A percentile compares a stretch with the other conserved stretches of the same genome.
Conservation (phyloP, 306 rosid genomes). For the Prinsepia uniflora region DNA sequence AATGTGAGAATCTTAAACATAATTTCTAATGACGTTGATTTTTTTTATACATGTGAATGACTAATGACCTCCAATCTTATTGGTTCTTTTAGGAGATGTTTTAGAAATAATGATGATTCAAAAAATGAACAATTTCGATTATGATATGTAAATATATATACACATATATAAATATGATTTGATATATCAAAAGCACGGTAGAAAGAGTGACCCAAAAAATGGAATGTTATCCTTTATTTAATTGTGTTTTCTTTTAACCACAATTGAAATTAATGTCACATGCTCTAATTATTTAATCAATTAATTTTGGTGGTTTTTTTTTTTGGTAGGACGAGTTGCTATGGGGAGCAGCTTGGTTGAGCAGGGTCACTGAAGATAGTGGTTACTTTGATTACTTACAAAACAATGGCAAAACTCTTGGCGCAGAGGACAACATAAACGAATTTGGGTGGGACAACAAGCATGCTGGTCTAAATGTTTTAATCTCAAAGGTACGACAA, state of each 20-base stretch:
- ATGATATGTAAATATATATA: too few species aligned
- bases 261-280: background rate
- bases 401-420: slow-evolving; percentile 75
- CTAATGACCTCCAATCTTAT: too few species aligned
- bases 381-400: slow-evolving; percentile 59
- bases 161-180: too few species aligned
- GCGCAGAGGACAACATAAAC: slow-evolving; percentile 79
- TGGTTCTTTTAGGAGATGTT: too few species aligned
- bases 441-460: slow-evolving; percentile 99
- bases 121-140: too few species aligned
- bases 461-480: slow-evolving; percentile 89
- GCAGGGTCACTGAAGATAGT: slow-evolving; percentile 67
- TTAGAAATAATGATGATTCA: too few species aligned
- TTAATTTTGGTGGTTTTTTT: background rate
- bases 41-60: too few species aligned
- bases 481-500: slow-evolving; percentile 69
- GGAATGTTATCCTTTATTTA: background rate
- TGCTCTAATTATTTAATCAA: background rate
- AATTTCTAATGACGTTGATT: too few species aligned
- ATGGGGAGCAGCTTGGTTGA: slow-evolving; percentile 98
- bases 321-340: slow-evolving; percentile 69
- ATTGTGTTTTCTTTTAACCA: background rate
- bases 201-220: too few species aligned
- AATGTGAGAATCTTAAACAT: too few species aligned
- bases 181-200: too few species aligned